phyloP scores from a whole-genome alignment of 2,329 filamentous ascomycete species.

The Penicillium sp. region DNA sequence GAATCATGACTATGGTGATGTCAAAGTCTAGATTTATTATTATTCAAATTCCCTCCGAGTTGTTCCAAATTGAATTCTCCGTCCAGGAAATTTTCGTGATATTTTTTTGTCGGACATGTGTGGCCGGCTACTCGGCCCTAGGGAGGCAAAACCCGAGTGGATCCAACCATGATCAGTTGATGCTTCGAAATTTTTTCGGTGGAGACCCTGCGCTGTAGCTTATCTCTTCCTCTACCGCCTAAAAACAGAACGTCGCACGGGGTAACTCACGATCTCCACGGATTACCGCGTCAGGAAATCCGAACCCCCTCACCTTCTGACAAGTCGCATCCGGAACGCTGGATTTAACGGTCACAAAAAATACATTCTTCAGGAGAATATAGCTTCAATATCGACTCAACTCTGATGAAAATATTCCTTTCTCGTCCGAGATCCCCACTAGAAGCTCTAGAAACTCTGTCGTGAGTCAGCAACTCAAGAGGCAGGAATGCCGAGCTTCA shows the following conservation, averaged over 20 bases:
- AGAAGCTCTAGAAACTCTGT: constrained; percentile 1
- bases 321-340: not conserved
- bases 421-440: not conserved
- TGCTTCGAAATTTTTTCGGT: constrained; percentile 32
- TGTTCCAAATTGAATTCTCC: not conserved
- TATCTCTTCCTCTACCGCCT: constrained; percentile 23
- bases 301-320: constrained; percentile 24
- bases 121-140: constrained; percentile 10
- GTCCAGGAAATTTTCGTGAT: not conserved
- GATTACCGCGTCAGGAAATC: constrained; percentile 29
- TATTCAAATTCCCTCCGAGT: not conserved
- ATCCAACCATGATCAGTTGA: constrained; percentile 28
- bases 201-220: constrained; percentile 27
- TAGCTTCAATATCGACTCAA: no score
- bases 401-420: no score
- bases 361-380: not conserved
- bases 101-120: not conserved
- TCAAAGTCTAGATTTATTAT: not conserved
- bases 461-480: constrained; percentile 3
- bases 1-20: constrained; percentile 1
- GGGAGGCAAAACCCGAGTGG: constrained; percentile 9
- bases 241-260: constrained; percentile 23
- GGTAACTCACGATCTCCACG: constrained; percentile 30
- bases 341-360: not conserved
- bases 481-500: constrained; percentile 3